Evolutionary conservation across 345 rosid species (phyloP).

Genomic region (Hibiscus tridactylites): DNA sequence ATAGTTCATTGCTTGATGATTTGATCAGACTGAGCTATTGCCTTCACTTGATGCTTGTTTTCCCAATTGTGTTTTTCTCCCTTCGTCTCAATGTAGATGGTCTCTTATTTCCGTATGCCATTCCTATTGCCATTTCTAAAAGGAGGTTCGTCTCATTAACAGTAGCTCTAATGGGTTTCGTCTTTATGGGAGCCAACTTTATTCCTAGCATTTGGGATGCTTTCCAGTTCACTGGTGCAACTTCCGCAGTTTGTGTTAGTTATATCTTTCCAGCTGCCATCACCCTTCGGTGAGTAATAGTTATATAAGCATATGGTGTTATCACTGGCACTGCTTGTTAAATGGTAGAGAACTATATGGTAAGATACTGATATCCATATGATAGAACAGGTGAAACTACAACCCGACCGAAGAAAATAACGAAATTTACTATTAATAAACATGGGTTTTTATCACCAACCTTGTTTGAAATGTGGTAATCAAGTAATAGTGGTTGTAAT

Average conservation of each 20-base stretch:
- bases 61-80: slow-evolving; percentile 62
- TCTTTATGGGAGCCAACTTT: slow-evolving; percentile 51
- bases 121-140: slow-evolving; percentile 41
- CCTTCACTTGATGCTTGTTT: slow-evolving; percentile 64
- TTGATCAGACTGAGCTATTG: slow-evolving; percentile 56
- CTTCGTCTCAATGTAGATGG: slow-evolving; percentile 61
- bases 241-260: slow-evolving; percentile 48
- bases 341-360: background rate
- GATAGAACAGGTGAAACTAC: background rate
- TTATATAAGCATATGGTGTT: background rate
- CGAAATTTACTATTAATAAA: background rate
- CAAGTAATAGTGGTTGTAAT: background rate
- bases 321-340: background rate
- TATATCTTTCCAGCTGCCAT: slow-evolving; percentile 61
- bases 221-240: slow-evolving; percentile 65
- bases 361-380: background rate
- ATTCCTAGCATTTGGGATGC: slow-evolving; percentile 70
- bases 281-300: slow-evolving; percentile 35
- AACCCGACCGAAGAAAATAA: background rate
- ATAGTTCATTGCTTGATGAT: slow-evolving; percentile 48
- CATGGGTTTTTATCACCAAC: background rate
- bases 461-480: background rate
- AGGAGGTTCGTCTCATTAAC: slow-evolving; percentile 42
- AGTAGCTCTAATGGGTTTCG: slow-evolving; percentile 40
- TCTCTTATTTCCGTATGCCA: slow-evolving; percentile 50